phyloP scores from a whole-genome alignment of 306 rosid species.

The Medicago lupulina region DNA sequence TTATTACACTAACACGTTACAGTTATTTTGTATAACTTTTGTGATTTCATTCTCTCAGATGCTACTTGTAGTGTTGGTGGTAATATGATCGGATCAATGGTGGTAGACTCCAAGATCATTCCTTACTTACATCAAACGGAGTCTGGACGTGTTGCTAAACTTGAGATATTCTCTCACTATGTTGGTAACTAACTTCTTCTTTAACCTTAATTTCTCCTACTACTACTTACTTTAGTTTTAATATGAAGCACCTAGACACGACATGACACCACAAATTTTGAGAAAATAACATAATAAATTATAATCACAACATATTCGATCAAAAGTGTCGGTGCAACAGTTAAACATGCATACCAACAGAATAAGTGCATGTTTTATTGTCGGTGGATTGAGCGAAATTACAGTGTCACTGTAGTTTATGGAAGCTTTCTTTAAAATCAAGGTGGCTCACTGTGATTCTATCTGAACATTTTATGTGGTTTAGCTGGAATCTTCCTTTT shows the following conservation, averaged over 20 bases:
- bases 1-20: not conserved
- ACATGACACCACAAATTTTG: too few relatives aligned
- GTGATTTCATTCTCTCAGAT: not conserved
- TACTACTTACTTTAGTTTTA: not conserved
- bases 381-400: not conserved
- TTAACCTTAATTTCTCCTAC: not conserved
- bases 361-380: not conserved
- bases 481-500: too few relatives aligned
- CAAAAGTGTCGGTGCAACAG: not conserved
- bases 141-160: slow-evolving; percentile 61
- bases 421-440: not conserved
- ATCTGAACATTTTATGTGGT: too few relatives aligned
- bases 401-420: too few relatives aligned
- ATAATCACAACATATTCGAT: too few relatives aligned
- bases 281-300: too few relatives aligned
- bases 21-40: not conserved
- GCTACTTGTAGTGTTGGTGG: not conserved
- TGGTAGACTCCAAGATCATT: slow-evolving; percentile 19
- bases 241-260: too few relatives aligned
- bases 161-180: slow-evolving; percentile 76
- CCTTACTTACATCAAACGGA: slow-evolving; percentile 52
- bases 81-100: slow-evolving; percentile 39
- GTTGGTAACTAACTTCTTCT: slow-evolving; percentile 57
- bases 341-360: not conserved
- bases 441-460: not conserved